phyloP scores from a whole-genome alignment of 305 asterid genomes.

The Fraxinus latifolia region DNA sequence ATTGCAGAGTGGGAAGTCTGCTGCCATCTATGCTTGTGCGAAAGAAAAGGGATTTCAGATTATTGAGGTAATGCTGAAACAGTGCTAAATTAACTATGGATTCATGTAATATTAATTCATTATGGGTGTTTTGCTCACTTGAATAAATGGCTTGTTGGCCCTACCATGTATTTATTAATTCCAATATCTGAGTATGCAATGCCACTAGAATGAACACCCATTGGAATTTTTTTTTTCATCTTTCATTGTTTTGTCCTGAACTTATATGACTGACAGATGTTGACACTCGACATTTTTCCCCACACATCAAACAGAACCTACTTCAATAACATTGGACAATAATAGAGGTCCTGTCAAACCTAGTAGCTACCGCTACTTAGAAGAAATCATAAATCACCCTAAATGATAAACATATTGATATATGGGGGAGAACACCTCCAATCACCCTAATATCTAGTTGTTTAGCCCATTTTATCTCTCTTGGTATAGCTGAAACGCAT shows the following conservation, averaged over 20 bases:
- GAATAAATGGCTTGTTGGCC: background rate
- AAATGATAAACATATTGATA: slow-evolving; percentile 1
- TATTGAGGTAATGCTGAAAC: slow-evolving; percentile 70
- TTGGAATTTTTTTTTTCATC: background rate
- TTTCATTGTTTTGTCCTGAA: background rate
- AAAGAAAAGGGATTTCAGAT: slow-evolving; percentile 93
- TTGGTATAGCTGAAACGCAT: background rate
- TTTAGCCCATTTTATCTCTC: slow-evolving; percentile 10
- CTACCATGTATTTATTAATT: background rate
- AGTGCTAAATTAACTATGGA: background rate
- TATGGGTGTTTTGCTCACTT: slow-evolving; percentile 13
- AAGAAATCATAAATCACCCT: background rate
- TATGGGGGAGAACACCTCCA: background rate
- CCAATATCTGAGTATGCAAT: background rate
- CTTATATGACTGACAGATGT: background rate
- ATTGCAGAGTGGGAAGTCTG: slow-evolving; percentile 94
- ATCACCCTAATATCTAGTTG: background rate
- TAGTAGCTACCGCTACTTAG: background rate
- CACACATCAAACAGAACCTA: background rate
- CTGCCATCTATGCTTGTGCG: slow-evolving; percentile 97
- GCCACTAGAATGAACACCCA: background rate
- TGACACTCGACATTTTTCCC: background rate
- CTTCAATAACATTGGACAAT: background rate
- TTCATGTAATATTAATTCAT: slow-evolving; percentile 9
- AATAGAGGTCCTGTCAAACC: background rate